Base-by-base conservation (phyloP, 106 monocot species). In the Iris macrosiphon region DNA sequence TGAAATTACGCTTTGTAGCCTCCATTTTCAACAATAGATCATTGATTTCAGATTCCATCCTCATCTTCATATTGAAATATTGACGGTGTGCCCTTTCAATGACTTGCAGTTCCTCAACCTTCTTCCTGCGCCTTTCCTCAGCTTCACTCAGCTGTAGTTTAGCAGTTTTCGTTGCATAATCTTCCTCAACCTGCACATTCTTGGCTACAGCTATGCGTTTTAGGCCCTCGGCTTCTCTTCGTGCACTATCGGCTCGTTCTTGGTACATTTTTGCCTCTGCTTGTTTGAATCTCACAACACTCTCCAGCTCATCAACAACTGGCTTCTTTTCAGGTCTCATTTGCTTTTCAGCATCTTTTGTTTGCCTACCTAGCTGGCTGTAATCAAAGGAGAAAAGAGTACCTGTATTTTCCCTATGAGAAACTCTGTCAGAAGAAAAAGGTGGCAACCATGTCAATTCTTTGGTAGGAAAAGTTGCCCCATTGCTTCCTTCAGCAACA, bases 201-300 rank as follows among this genome's bases (percentile, higher is more conserved):
- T 87, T 92, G 0, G 67, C 79, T 23, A 50, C 15, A 14, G 70
- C 63, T 40, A 92, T 87, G 15, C 55, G 69, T 47, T 67, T 78
- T 7, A 88, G 64, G n/a, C 72, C 47, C 47, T 94, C 84, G 0
- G 88, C 88, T 65, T 88, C 88, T 71, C 51, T 72, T 58, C 64
- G 66, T 43, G 93, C 93, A 57, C 70, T 75, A 70, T 94, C 75
- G 16, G 93, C 83, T 28, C 69, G 73, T 45, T 69, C 69, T 55
- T 88, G 88, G 54, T 84, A 94, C 84, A 94, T 69, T 40, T 88
- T 70, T 31, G 93, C 77, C 55, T 94, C 93, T 17, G 83, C 93
- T 39, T 73, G 77, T 61, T 94, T 94, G 53, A 75, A 73, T 53
- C 66, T 84, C 23, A 94, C 69, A 20, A 94, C 29, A 40, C 70